Evolutionary conservation across 116 monocot genomes (phyloP).

Genomic region (Phalaenopsis hybrid): DNA sequence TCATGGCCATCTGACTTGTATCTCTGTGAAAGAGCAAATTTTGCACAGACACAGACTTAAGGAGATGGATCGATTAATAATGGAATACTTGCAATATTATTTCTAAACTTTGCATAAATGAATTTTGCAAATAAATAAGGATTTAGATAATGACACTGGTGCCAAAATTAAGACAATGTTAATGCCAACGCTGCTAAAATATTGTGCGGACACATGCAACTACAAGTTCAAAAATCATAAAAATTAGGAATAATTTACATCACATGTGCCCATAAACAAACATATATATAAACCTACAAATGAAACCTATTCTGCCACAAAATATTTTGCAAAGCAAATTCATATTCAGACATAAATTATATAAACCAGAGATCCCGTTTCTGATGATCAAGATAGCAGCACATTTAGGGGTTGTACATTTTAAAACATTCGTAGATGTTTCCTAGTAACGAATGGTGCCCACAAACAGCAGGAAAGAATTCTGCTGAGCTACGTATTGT

Average conservation of each 20-base stretch:
- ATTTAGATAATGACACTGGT: neutral
- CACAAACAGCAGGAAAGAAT: neutral
- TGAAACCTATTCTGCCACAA: too few species aligned
- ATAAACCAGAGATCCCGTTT: neutral
- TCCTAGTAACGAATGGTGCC: neutral
- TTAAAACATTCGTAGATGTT: neutral
- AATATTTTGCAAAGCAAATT: too few species aligned
- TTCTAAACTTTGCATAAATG: neutral
- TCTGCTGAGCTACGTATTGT: neutral
- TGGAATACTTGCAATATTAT: neutral
- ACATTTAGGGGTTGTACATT: neutral
- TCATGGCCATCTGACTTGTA: constrained; percentile 51
- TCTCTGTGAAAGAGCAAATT: constrained; percentile 27
- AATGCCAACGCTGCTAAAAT: neutral
- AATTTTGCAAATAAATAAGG: too few species aligned
- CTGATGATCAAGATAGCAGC: neutral
- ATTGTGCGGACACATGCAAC: neutral
- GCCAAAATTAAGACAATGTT: neutral
- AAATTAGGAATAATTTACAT: neutral
- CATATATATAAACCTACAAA: too few species aligned
- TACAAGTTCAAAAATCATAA: neutral
- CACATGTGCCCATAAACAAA: neutral
- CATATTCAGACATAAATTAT: neutral
- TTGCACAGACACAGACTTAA: neutral
- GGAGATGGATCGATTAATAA: neutral